These are phyloP conservation scores for Cytospora piceicola DNA, from an alignment of 2,329 filamentous ascomycete species.

Conservation along the genomic window DNA sequence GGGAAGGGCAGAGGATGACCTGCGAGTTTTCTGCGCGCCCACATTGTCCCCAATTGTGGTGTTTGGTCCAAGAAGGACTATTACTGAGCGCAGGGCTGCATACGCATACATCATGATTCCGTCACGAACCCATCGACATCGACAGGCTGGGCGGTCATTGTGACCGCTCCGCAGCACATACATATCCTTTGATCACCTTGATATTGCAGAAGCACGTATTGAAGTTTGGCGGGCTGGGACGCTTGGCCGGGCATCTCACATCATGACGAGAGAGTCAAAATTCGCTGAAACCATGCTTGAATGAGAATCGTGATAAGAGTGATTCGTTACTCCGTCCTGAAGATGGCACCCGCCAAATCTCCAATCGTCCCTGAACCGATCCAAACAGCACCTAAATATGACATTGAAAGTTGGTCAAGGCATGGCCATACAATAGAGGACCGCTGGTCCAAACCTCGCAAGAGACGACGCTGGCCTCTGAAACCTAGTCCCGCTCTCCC, in stretches of 20 bases:
- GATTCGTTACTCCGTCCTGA: neutral
- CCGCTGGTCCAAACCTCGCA: neutral
- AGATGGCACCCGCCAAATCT: slow-evolving; percentile 1
- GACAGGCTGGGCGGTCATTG: neutral
- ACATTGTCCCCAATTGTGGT: neutral
- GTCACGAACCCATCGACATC: neutral
- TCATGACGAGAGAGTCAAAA: neutral
- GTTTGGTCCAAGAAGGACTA: neutral
- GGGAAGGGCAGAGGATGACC: neutral
- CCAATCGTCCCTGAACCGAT: neutral
- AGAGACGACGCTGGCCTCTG: neutral
- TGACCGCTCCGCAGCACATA: neutral
- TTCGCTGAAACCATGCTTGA: neutral
- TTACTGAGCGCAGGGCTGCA: neutral
- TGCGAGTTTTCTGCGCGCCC: neutral
- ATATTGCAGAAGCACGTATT: neutral
- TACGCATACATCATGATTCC: neutral
- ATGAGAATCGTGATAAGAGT: neutral
- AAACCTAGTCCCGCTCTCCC: neutral
- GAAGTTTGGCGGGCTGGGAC: neutral
- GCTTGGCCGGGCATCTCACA: neutral
- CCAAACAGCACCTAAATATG: neutral
- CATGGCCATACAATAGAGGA: neutral
- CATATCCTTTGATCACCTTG: neutral
- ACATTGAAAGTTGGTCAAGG: neutral